Evolutionary conservation across 1,284 basidiomycete species (phyloP).

Genomic region (Cryptococcus wingfieldii): DNA sequence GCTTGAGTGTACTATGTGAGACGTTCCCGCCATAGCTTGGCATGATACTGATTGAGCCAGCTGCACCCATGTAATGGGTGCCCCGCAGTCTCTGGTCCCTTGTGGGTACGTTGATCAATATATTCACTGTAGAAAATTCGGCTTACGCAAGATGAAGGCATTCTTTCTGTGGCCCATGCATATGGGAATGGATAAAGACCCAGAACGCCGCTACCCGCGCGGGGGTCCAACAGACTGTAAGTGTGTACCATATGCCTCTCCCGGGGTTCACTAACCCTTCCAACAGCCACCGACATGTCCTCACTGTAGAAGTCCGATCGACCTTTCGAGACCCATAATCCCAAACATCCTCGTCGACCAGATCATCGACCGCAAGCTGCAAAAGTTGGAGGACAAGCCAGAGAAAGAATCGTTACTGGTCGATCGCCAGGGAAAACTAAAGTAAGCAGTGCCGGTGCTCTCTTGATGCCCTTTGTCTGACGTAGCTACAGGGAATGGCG

Average conservation of each 20-base stretch:
- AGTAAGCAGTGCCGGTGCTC: slow-evolving; percentile 19
- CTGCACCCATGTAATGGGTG: slow-evolving; percentile 34
- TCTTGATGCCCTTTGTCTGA: neutral
- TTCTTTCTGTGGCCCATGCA: slow-evolving; percentile 37
- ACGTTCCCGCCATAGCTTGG: neutral
- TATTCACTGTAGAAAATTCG: neutral
- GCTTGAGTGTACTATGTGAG: slow-evolving; percentile 37
- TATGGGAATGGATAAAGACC: slow-evolving; percentile 35
- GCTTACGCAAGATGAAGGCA: slow-evolving; percentile 14
- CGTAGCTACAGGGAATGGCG: slow-evolving; percentile 15
- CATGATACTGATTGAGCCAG: slow-evolving; percentile 15
- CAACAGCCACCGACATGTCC: slow-evolving; percentile 30
- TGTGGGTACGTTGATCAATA: slow-evolving; percentile 27
- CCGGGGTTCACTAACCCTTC: neutral
- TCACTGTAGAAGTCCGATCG: slow-evolving; percentile 26
- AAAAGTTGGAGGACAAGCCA: slow-evolving; percentile 15
- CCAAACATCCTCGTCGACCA: slow-evolving; percentile 38
- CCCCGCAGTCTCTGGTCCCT: slow-evolving; percentile 30
- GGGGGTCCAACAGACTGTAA: no score
- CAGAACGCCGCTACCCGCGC: slow-evolving; percentile 12
- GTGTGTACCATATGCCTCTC: slow-evolving; percentile 1
- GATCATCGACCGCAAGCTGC: slow-evolving; percentile 34
- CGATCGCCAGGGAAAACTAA: slow-evolving; percentile 27
- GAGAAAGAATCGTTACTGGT: slow-evolving; percentile 29
- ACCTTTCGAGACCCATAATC: slow-evolving; percentile 18